Evolutionary conservation across 129 eudicot genomes (phyloP), one percentile per base, ranked within the genome.

Genomic region (Flaveria trinervia): DNA sequence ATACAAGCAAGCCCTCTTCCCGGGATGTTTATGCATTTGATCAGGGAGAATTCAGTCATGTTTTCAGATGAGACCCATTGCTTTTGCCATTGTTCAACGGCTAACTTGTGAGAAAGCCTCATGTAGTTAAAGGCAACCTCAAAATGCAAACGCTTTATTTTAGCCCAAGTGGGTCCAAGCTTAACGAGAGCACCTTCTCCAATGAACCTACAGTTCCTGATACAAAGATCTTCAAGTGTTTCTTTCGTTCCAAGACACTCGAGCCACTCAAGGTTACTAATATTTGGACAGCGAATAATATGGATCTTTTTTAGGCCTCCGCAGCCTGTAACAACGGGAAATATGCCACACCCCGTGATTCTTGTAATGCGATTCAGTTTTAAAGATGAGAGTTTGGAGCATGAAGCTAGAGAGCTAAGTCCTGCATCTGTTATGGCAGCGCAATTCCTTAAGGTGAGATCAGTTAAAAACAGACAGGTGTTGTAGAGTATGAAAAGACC

Each of bases 1-100:
- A 92, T 79, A 83, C 97, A 89, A 39, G 96, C 93, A 13, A 92
- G 89, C 17, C 97, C 97, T 79, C 89, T 80, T 8, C 97, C 96
- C 0, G 90, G 96, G 77, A 78, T 84, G 36, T 84, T 86, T 50
- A 92, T 86, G 68, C 97, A 86, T 56, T 92, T 89, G 72, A 84
- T 90, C 46, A 92, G 62, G 28, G 59, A 74, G 49, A 92, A 85
- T 71, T 92, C 97, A 17, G 55, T 26, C 89, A 92, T 83, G 77
- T 71, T 92, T 16, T 87, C 91, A 75, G 96, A 92, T 0, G 91
- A 89, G 65, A 88, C 61, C 56, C 59, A 60, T 71, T 89, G 97
- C 72, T 77, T 83, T 48, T 82, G 85, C 97, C 97, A 92, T 46
- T 72, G 77, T 23, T 86, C 97, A 14, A 87, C 80, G 0, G 89